phyloP scores from a whole-genome alignment of 129 eudicot species.

The Lactuca saligna region DNA sequence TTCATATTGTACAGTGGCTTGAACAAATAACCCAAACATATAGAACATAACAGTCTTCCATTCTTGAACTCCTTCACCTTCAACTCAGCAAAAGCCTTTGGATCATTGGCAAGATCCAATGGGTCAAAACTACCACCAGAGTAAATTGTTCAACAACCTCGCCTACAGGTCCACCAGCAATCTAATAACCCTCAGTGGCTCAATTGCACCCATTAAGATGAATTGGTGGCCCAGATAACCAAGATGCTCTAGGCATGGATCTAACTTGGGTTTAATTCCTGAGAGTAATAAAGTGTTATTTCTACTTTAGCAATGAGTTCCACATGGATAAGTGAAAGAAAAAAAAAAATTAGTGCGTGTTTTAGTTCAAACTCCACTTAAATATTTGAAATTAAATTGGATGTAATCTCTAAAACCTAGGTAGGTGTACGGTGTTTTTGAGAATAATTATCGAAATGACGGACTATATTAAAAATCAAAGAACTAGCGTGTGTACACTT shows the following conservation, averaged over 20 bases:
- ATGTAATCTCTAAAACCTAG: too few species aligned
- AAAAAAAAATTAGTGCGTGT: too few species aligned
- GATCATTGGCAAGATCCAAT: too few species aligned
- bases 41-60: conserved; percentile 73
- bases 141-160: conserved; percentile 68
- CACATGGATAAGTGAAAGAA: too few species aligned
- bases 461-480: too few species aligned
- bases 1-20: conserved; percentile 47
- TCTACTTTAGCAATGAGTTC: too few species aligned
- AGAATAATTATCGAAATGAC: too few species aligned
- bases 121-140: conserved; percentile 32
- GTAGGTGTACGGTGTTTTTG: too few species aligned
- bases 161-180: conserved; percentile 72
- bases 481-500: too few species aligned
- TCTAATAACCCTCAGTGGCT: conserved; percentile 50
- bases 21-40: conserved; percentile 73
- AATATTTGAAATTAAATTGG: too few species aligned
- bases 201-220: conserved; percentile 63
- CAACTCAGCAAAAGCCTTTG: too few species aligned
- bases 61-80: conserved; percentile 40
- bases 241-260: conserved; percentile 74
- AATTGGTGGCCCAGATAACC: conserved; percentile 83
- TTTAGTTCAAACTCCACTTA: too few species aligned
- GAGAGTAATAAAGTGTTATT: conserved; percentile 45
- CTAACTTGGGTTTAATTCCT: conserved; percentile 62